Base-by-base conservation (phyloP, 1,284 basidiomycete species). In the Pseudozyma thailandica region DNA sequence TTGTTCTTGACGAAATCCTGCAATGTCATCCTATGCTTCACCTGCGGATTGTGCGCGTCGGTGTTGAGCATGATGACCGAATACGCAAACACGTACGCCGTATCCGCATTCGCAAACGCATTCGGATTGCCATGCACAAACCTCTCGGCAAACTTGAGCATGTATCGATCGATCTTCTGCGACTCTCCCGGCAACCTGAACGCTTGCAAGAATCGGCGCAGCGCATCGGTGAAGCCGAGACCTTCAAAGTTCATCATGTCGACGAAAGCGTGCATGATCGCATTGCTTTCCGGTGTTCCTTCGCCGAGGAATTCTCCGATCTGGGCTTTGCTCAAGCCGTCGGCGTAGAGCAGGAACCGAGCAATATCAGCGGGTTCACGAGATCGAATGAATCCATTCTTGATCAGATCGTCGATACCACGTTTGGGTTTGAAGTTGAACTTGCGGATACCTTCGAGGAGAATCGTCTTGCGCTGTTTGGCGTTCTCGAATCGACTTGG, bases 271-370 rank as follows among this genome's bases (percentile, higher is more conserved):
- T 82, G 81, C 81, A 82, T 82, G 64, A 77, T 77, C 15, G 74
- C 77, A 45, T 82, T 80, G 72, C 81, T 82, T 42, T 82, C 76
- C 10, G 80, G 59, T 4, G 80, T 81, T 37, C 81, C 81, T 60
- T 82, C 81, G 39, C 96, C 96, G 15, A 99, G 86, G 84, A 96
- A 98, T 86, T 99, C 96, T 58, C 96, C 96, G 71, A 99, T 94
- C 88, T 93, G 91, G 4, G 91, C 88, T 84, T 99, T 99, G 84
- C 89, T 95, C 45, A 99, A 86, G 2, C 95, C 96, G 81, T 98
- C 95, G 6, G 93, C 94, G 35, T 88, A 87, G 28, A 94, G 86
- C 51, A 99, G 85, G 86, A 99, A 98, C 18, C 85, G 85, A 0
- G 96, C 95, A 62, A 99, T 88, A 77, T 94, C 92, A 56, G 87